Percentiles rank a stretch among this genome's conserved stretches.
Evolutionary conservation across 148 eudicot species (phyloP).

Genomic region (Chenopodium album): DNA sequence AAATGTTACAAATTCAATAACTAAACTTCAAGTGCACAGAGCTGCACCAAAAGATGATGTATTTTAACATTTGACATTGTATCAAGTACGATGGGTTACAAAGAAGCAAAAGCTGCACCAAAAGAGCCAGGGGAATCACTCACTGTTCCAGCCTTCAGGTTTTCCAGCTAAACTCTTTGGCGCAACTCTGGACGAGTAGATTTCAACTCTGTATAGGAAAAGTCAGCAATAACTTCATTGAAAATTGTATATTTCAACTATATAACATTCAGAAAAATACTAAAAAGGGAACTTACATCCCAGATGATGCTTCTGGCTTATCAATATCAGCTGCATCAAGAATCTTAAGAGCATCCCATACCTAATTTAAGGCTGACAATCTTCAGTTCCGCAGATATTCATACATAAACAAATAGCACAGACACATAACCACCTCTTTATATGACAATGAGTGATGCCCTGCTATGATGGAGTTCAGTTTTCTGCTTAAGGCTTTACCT

Average conservation of each 20-base stretch:
- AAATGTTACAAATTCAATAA: background rate
- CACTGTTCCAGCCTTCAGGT: constrained; percentile 63
- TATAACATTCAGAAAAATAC: background rate
- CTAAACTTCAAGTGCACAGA: background rate
- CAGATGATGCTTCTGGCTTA: constrained; percentile 42
- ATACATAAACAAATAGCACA: background rate
- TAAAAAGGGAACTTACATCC: constrained; percentile 31
- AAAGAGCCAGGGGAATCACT: constrained; percentile 17
- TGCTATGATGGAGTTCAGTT: constrained; percentile 41
- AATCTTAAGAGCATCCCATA: constrained; percentile 64
- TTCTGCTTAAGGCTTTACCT: constrained; percentile 43
- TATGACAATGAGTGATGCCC: constrained; percentile 50
- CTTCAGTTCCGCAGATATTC: constrained; percentile 9
- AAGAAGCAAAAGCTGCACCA: background rate
- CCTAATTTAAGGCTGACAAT: constrained; percentile 31
- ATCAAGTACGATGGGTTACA: background rate
- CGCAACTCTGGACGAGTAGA: constrained; percentile 49
- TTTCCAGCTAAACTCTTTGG: constrained; percentile 50
- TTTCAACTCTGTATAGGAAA: constrained; percentile 43
- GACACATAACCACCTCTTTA: constrained; percentile 36
- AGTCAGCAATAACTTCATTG: constrained; percentile 2
- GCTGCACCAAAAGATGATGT: background rate
- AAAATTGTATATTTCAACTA: background rate
- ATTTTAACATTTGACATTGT: background rate
- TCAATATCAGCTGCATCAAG: constrained; percentile 53